These are phyloP conservation scores for Rubia peregrina DNA, from an alignment of 305 asterid species.

Conservation along the genomic window DNA sequence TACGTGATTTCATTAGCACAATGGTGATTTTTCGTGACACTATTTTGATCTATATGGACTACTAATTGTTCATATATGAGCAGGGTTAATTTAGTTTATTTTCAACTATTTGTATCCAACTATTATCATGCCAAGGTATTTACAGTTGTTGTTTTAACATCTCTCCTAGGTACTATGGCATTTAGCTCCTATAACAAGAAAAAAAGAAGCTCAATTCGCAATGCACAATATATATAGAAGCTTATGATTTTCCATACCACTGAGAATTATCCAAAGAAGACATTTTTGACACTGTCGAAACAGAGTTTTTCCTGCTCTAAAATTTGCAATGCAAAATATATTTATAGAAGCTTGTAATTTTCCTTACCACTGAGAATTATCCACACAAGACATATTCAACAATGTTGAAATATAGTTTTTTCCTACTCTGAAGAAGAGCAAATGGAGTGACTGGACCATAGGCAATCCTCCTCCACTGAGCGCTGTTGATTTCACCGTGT, in stretches of 20 bases:
- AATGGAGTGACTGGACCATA: constrained; percentile 75
- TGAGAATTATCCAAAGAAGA: no score
- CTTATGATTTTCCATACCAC: no score
- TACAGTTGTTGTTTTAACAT: no score
- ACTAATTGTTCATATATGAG: no score
- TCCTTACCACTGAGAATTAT: constrained; percentile 50
- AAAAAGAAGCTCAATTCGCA: not conserved
- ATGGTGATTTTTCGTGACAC: not conserved
- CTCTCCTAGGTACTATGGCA: no score
- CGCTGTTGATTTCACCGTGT: constrained; percentile 47
- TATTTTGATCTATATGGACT: not conserved
- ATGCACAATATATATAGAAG: no score
- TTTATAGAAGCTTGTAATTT: not conserved
- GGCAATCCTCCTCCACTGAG: constrained; percentile 66
- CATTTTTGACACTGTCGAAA: not conserved
- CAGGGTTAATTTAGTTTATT: not conserved
- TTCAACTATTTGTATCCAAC: not conserved
- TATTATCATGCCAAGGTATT: no score
- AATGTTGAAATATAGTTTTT: constrained; percentile 33
- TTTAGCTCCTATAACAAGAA: not conserved
- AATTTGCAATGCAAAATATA: no score
- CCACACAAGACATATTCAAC: constrained; percentile 25
- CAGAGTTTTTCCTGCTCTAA: no score
- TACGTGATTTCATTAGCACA: not conserved
- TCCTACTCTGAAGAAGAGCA: constrained; percentile 70